Evolutionary conservation across 2,329 filamentous ascomycete species (phyloP).

Genomic region (Apiospora aurea): DNA sequence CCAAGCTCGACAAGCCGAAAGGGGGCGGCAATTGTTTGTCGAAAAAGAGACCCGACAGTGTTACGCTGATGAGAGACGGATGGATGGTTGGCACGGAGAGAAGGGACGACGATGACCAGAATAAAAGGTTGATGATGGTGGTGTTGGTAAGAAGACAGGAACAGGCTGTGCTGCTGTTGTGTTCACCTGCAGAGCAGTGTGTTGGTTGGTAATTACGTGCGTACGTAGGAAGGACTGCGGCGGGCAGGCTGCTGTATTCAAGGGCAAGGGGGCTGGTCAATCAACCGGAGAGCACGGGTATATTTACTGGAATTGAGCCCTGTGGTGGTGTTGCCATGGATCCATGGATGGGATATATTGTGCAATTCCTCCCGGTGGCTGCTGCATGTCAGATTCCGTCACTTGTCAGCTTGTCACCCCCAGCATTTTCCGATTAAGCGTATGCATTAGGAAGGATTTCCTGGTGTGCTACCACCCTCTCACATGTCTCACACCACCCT

Average conservation of each 20-base stretch:
- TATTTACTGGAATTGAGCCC: not conserved
- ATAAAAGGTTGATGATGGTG: not conserved
- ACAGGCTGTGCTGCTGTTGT: not conserved
- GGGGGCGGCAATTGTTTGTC: not conserved
- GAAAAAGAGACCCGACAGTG: not conserved
- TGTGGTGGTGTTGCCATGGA: not conserved
- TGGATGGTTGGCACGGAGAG: not conserved
- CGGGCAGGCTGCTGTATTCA: too few species aligned
- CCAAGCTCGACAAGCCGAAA: not conserved
- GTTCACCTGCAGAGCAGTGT: too few species aligned
- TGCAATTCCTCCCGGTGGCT: slow-evolving; percentile 1
- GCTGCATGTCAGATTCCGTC: slow-evolving; percentile 21
- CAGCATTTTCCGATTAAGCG: not conserved
- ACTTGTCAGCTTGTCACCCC: not conserved
- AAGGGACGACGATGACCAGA: not conserved
- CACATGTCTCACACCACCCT: not conserved
- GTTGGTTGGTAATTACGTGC: not conserved
- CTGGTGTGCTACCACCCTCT: not conserved
- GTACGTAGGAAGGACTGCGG: not conserved
- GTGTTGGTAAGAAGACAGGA: not conserved
- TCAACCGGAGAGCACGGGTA: not conserved
- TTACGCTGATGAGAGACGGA: not conserved
- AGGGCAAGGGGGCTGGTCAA: not conserved
- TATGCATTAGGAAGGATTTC: not conserved
- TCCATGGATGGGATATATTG: not conserved